These are phyloP conservation scores for Zychaea mexicana DNA, from an alignment of 371 early-diverging fungal genomes.

Conservation along the genomic window DNA sequence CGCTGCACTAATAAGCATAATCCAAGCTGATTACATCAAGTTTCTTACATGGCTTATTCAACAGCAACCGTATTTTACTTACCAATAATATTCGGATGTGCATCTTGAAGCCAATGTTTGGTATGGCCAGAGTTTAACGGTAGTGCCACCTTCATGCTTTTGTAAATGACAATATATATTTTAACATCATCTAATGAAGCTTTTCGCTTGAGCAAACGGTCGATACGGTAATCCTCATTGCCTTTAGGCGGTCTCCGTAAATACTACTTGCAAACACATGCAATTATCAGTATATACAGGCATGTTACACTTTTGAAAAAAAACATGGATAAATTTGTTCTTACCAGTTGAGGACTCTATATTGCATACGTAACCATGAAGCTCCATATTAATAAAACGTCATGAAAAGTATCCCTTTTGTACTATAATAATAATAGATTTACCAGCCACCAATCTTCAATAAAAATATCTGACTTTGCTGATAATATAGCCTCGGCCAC, in stretches of 20 bases:
- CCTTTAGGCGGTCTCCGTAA: conserved; percentile 74
- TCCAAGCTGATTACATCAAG: neutral
- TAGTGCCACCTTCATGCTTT: conserved; percentile 79
- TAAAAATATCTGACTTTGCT: conserved; percentile 82
- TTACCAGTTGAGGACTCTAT: conserved; percentile 71
- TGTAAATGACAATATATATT: conserved; percentile 89
- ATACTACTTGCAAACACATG: conserved; percentile 49
- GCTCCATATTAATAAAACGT: neutral
- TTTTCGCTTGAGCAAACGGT: conserved; percentile 79
- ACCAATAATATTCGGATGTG: conserved; percentile 80
- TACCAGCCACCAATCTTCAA: conserved; percentile 90
- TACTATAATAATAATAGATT: neutral
- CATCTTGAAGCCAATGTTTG: conserved; percentile 69
- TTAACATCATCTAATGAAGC: conserved; percentile 81
- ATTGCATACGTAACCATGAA: neutral
- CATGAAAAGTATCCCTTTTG: too few species aligned
- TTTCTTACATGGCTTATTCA: too few species aligned
- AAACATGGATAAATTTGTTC: neutral
- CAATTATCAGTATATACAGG: too few species aligned
- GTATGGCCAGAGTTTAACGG: conserved; percentile 84
- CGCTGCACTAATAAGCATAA: conserved; percentile 67
- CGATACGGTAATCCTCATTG: conserved; percentile 80
- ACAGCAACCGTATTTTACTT: too few species aligned
- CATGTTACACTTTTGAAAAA: neutral
- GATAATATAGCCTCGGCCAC: conserved; percentile 76